These are phyloP conservation scores for Yamadazyma scolyti DNA, from an alignment of 805 yeast species.

Conservation along the genomic window DNA sequence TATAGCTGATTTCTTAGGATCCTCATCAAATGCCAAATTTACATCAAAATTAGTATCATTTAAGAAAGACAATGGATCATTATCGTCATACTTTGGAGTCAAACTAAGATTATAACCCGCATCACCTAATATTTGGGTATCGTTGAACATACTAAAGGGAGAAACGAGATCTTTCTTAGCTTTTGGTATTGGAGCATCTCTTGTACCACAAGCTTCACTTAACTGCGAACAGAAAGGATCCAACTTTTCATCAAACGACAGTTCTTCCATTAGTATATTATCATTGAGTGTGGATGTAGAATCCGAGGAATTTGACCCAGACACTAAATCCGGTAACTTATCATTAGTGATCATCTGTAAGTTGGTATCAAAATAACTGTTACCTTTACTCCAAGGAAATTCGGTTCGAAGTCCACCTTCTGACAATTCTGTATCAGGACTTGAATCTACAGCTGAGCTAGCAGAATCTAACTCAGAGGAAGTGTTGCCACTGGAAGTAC, in stretches of 20 bases:
- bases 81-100: conserved; percentile 10
- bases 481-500: conserved; percentile 11
- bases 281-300: conserved; percentile 39
- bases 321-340: conserved; percentile 32
- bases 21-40: conserved; percentile 44
- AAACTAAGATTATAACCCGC: conserved; percentile 13
- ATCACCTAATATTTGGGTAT: conserved; percentile 5
- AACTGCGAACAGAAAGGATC: conserved; percentile 73
- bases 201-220: conserved; percentile 80
- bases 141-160: conserved; percentile 9
- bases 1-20: conserved; percentile 31
- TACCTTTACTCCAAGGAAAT: conserved; percentile 9
- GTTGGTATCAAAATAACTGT: not conserved
- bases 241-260: conserved; percentile 62
- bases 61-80: conserved; percentile 46
- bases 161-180: conserved; percentile 15
- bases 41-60: conserved; percentile 52
- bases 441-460: conserved; percentile 10
- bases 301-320: conserved; percentile 28
- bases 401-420: conserved; percentile 4
- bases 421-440: conserved; percentile 14
- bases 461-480: conserved; percentile 10
- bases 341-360: conserved; percentile 1
- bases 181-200: conserved; percentile 62
- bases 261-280: conserved; percentile 28